A percentile compares a stretch with the other conserved stretches of the same genome.
These are phyloP conservation scores for Venturia oleaginea DNA, from an alignment of 2,329 filamentous ascomycete species.

Conservation along the genomic window DNA sequence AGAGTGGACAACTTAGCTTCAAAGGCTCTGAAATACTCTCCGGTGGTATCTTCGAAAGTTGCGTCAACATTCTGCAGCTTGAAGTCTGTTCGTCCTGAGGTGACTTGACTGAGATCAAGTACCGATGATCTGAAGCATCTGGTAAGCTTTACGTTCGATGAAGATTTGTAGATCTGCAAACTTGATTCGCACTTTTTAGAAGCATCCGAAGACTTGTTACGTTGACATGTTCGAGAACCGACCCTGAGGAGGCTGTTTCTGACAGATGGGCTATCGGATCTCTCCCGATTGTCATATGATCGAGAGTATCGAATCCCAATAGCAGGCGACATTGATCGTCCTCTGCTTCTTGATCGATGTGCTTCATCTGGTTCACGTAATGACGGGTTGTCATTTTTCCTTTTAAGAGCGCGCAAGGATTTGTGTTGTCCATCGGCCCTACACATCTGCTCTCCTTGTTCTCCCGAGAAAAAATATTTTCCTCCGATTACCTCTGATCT, in stretches of 20 bases:
- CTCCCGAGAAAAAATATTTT: background rate
- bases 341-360: background rate
- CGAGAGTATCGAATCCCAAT: background rate
- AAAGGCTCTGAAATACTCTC: conserved; percentile 51
- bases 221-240: background rate
- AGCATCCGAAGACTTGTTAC: background rate
- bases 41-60: conserved; percentile 57
- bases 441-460: conserved; percentile 4
- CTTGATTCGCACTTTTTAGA: background rate
- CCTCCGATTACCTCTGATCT: background rate
- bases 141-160: background rate
- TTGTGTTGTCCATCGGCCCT: background rate
- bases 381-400: background rate
- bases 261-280: background rate
- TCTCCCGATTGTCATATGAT: background rate
- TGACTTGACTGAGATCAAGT: conserved; percentile 31
- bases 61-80: conserved; percentile 59
- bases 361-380: background rate
- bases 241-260: background rate
- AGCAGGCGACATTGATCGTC: conserved; percentile 1
- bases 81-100: conserved; percentile 54
- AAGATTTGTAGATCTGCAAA: background rate
- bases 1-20: conserved; percentile 39
- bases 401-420: background rate
- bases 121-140: background rate